Percentiles rank a stretch among this genome's conserved stretches.
phyloP scores from a whole-genome alignment of 257 asterid genomes.

The Leptodermis oblonga region DNA sequence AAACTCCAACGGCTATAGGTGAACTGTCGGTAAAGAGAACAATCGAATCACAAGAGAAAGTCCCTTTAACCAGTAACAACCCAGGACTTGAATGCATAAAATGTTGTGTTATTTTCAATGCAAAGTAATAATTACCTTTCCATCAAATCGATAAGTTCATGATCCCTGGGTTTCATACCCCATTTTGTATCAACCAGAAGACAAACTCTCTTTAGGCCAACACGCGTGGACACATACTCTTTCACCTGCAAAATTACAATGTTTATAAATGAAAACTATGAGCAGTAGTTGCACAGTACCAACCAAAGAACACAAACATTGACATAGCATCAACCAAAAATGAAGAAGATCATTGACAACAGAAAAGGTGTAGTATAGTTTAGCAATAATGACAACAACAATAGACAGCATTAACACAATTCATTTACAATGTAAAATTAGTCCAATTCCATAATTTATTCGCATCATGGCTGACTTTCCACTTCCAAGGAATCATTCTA shows the following conservation, averaged over 20 bases:
- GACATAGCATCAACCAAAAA: constrained; percentile 5
- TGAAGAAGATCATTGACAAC: constrained; percentile 10
- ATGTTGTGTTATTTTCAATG: not conserved
- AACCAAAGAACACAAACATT: not conserved
- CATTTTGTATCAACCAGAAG: constrained; percentile 94
- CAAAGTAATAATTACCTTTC: constrained; percentile 54
- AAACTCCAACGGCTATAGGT: not conserved
- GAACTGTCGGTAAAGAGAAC: not conserved
- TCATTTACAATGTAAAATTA: not conserved
- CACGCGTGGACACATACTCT: constrained; percentile 86
- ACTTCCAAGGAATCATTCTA: not conserved
- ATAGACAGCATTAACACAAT: not conserved
- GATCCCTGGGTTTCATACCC: constrained; percentile 98
- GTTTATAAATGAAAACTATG: constrained; percentile 7
- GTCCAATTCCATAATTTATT: not conserved
- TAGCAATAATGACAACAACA: not conserved
- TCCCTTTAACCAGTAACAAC: not conserved
- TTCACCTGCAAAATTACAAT: constrained; percentile 62
- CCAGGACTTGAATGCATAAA: not conserved
- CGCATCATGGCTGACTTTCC: not conserved
- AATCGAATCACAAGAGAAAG: not conserved
- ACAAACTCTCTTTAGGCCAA: constrained; percentile 75
- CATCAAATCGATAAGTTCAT: constrained; percentile 82
- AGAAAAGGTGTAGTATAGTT: not conserved
- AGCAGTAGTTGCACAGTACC: not conserved